These are phyloP conservation scores for Ambrosiella xylebori DNA, from an alignment of 2,329 filamentous ascomycete genomes.

Conservation along the genomic window DNA sequence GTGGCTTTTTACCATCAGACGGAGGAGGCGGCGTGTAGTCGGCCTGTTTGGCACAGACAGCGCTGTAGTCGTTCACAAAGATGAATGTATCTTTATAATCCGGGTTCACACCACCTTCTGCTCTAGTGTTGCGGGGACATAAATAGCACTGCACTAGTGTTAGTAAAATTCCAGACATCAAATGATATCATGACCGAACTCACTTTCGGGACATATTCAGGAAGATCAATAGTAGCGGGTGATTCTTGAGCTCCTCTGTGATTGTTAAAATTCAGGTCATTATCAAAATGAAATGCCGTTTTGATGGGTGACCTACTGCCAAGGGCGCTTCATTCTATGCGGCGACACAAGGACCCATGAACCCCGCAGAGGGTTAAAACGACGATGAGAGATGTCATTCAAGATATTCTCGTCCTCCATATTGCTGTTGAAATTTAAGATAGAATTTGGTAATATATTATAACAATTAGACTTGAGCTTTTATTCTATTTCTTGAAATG, in stretches of 20 bases:
- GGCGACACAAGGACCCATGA: constrained; percentile 91
- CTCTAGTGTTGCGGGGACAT: constrained; percentile 79
- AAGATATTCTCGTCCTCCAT: constrained; percentile 59
- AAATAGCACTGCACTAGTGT: constrained; percentile 58
- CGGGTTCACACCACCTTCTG: constrained; percentile 73
- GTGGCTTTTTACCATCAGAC: constrained; percentile 21
- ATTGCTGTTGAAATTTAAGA: constrained; percentile 11
- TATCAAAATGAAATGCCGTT: not conserved
- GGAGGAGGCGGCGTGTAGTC: constrained; percentile 40
- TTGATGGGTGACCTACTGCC: constrained; percentile 57
- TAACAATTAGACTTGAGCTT: not conserved
- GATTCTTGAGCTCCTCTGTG: constrained; percentile 60
- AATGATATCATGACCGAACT: constrained; percentile 13
- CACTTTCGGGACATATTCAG: constrained; percentile 63
- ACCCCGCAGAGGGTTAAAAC: constrained; percentile 80
- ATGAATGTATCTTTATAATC: constrained; percentile 75
- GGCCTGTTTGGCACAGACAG: constrained; percentile 82
- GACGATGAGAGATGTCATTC: constrained; percentile 89
- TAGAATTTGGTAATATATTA: not conserved
- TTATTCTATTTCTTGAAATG: not conserved
- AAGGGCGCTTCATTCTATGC: constrained; percentile 89
- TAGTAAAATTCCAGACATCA: not conserved
- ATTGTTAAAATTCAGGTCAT: not conserved
- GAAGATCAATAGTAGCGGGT: constrained; percentile 49
- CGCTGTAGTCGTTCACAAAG: constrained; percentile 95